A percentile compares a stretch with the other conserved stretches of the same genome.
phyloP scores from a whole-genome alignment of 768 basidiomycete species.

The Phlebiopsis flavidoalba region DNA sequence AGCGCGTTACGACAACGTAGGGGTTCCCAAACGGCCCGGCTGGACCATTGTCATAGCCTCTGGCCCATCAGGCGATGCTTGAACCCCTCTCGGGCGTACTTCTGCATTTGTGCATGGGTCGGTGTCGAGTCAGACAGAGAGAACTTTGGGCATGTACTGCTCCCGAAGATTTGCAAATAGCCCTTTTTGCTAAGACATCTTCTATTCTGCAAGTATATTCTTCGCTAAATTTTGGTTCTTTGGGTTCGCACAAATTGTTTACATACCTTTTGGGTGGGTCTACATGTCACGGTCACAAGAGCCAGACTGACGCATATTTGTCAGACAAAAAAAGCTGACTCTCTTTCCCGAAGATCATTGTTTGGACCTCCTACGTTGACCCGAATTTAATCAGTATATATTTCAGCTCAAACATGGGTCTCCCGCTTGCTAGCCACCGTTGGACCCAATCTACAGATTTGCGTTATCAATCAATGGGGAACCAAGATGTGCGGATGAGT shows the following conservation, averaged over 20 bases:
- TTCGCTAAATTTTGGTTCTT: background rate
- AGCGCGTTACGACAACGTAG: background rate
- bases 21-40: background rate
- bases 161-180: background rate
- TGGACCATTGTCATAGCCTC: background rate
- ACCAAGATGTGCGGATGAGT: background rate
- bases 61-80: background rate
- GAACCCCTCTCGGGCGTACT: background rate
- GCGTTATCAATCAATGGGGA: background rate
- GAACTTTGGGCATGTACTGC: background rate
- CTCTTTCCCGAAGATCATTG: background rate
- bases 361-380: background rate
- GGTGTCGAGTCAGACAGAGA: background rate
- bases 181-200: background rate
- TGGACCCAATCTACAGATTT: background rate
- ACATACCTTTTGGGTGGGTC: background rate
- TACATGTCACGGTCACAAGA: background rate
- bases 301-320: background rate
- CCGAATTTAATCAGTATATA: background rate
- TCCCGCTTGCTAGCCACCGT: background rate
- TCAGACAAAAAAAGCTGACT: background rate
- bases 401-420: background rate
- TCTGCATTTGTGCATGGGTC: background rate
- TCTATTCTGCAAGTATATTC: background rate
- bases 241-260: background rate